phyloP scores from a whole-genome alignment of 129 eudicot species.

The Arctium lappa region DNA sequence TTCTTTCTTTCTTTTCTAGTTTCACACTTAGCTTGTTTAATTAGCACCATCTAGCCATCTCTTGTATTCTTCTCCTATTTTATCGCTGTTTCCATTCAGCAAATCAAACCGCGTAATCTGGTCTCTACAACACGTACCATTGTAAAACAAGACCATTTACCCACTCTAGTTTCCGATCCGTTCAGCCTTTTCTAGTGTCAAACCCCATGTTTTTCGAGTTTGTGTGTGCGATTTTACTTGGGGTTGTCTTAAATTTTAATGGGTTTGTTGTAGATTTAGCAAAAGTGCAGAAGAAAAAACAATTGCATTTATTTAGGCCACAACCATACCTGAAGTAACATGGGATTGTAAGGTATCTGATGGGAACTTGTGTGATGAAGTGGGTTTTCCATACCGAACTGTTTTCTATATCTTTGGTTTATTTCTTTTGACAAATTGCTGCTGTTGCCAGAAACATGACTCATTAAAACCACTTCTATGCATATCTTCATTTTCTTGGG shows the following conservation, averaged over 20 bases:
- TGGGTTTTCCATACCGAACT: constrained; percentile 23
- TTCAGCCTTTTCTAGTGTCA: background rate
- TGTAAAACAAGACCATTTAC: background rate
- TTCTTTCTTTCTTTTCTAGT: background rate
- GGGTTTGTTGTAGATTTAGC: background rate
- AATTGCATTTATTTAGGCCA: constrained; percentile 8
- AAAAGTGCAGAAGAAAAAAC: background rate
- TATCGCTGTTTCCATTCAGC: background rate
- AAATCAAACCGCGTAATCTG: constrained; percentile 1
- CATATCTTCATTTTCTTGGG: constrained; percentile 20
- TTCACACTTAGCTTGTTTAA: constrained; percentile 5
- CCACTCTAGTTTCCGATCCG: background rate
- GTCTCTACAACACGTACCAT: background rate
- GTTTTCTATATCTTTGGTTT: constrained; percentile 23
- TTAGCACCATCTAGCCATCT: constrained; percentile 18
- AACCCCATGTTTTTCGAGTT: background rate
- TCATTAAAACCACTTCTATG: background rate
- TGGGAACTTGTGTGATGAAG: constrained; percentile 27
- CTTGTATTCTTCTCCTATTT: constrained; percentile 5
- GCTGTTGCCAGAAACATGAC: constrained; percentile 13
- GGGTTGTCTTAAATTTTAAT: background rate
- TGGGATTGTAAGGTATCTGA: constrained; percentile 25
- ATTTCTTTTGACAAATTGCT: constrained; percentile 33
- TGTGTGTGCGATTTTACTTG: background rate
- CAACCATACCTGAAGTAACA: constrained; percentile 24